A percentile compares a stretch with the other conserved stretches of the same genome.
Conservation (phyloP, 345 rosid genomes). For the Lepidium aucheri region DNA sequence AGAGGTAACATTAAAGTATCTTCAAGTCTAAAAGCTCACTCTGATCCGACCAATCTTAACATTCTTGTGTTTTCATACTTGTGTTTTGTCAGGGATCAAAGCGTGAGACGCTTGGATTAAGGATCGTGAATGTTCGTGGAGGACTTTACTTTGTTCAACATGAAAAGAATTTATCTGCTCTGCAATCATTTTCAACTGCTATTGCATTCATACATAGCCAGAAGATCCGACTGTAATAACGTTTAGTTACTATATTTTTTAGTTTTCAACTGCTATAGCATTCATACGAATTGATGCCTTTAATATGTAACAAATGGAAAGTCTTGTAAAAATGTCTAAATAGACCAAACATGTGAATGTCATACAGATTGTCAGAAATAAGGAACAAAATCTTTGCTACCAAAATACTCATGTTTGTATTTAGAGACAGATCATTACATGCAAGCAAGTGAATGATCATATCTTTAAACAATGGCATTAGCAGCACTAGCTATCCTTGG, state of each 20-base stretch:
- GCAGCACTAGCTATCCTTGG: conserved; percentile 88
- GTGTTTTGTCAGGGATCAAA: conserved; percentile 44
- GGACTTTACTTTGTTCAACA: conserved; percentile 54
- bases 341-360: not conserved
- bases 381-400: not conserved
- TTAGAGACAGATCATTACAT: not conserved
- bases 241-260: too few species aligned
- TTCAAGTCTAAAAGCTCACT: not conserved
- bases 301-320: too few species aligned
- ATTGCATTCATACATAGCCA: conserved; percentile 58
- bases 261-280: conserved; percentile 63
- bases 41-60: not conserved
- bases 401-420: not conserved
- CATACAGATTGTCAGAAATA: not conserved
- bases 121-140: conserved; percentile 42
- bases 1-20: conserved; percentile 1
- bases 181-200: conserved; percentile 65
- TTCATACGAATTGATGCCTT: conserved; percentile 12
- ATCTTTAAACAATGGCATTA: conserved; percentile 39
- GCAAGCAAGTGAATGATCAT: not conserved
- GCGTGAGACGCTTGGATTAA: conserved; percentile 31
- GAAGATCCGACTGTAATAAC: conserved; percentile 22
- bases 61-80: too few species aligned
- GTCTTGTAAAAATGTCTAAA: not conserved
- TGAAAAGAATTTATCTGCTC: conserved; percentile 41